phyloP scores from a whole-genome alignment of 345 rosid species.

The Punica granatum region DNA sequence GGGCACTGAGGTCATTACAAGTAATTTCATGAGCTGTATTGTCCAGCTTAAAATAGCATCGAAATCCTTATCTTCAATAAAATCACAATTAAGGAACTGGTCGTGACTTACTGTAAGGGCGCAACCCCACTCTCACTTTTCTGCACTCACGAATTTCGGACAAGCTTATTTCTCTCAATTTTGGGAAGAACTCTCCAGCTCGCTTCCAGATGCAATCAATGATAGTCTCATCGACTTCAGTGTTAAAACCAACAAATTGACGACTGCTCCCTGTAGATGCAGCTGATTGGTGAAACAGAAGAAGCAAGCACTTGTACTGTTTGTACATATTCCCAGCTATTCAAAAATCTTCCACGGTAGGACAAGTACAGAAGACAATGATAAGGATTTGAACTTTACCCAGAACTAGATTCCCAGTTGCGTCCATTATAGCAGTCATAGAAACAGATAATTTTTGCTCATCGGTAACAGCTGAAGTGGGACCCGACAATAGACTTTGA shows the following conservation, averaged over 20 bases:
- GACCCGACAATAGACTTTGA: slow-evolving; percentile 18
- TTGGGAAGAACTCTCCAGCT: slow-evolving; percentile 76
- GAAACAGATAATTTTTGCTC: slow-evolving; percentile 53
- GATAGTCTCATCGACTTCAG: slow-evolving; percentile 54
- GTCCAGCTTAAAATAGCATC: not conserved
- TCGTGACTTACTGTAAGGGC: slow-evolving; percentile 78
- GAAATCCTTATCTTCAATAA: not conserved
- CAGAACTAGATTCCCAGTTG: slow-evolving; percentile 63
- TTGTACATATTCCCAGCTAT: not conserved
- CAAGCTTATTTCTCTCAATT: slow-evolving; percentile 39
- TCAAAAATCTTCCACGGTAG: not conserved
- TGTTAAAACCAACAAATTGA: slow-evolving; percentile 70
- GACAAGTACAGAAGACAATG: not conserved
- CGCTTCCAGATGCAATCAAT: slow-evolving; percentile 61
- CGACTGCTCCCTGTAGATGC: slow-evolving; percentile 76
- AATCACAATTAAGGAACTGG: not conserved
- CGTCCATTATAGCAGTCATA: slow-evolving; percentile 84
- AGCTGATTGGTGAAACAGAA: not conserved
- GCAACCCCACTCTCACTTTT: slow-evolving; percentile 88
- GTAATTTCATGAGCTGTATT: not conserved
- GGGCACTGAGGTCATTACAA: slow-evolving; percentile 48
- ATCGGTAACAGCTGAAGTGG: slow-evolving; percentile 31
- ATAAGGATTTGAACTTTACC: slow-evolving; percentile 31
- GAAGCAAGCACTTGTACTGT: not conserved
- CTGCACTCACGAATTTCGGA: slow-evolving; percentile 34